Evolutionary conservation across 2,329 filamentous ascomycete genomes (phyloP).

Genomic region (Aureobasidium namibiae): DNA sequence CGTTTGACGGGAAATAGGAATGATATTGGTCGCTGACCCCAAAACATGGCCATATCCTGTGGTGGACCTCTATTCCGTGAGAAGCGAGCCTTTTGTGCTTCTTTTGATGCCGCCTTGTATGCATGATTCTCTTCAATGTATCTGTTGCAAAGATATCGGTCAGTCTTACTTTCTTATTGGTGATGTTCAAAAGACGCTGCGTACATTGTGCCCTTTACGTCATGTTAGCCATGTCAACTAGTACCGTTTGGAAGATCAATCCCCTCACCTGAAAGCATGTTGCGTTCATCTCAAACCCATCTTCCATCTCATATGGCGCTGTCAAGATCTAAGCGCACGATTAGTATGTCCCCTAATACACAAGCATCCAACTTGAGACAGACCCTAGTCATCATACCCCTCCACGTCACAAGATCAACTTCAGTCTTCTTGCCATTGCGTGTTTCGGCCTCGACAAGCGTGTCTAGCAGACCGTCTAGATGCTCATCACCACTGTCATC

Average conservation of each 20-base stretch:
- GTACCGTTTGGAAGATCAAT: background rate
- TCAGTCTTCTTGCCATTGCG: conserved; percentile 59
- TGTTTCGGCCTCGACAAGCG: conserved; percentile 66
- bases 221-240: conserved; percentile 9
- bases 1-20: background rate
- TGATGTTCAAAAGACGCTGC: conserved; percentile 13
- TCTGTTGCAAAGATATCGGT: conserved; percentile 36
- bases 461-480: conserved; percentile 70
- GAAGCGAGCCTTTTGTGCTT: conserved; percentile 45
- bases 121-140: conserved; percentile 89
- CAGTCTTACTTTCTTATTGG: background rate
- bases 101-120: conserved; percentile 57
- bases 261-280: conserved; percentile 72
- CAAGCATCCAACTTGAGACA: background rate
- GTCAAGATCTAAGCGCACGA: conserved; percentile 65
- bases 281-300: conserved; percentile 95
- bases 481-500: conserved; percentile 82
- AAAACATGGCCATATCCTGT: conserved; percentile 81
- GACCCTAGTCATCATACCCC: conserved; percentile 98
- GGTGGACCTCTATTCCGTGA: conserved; percentile 32
- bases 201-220: conserved; percentile 47
- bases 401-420: conserved; percentile 81
- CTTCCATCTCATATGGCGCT: conserved; percentile 70
- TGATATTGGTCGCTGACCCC: conserved; percentile 53
- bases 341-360: conserved; percentile 7